These are phyloP conservation scores for Cladosporium sp. DNA, from an alignment of 2,329 filamentous ascomycete species.

Conservation along the genomic window DNA sequence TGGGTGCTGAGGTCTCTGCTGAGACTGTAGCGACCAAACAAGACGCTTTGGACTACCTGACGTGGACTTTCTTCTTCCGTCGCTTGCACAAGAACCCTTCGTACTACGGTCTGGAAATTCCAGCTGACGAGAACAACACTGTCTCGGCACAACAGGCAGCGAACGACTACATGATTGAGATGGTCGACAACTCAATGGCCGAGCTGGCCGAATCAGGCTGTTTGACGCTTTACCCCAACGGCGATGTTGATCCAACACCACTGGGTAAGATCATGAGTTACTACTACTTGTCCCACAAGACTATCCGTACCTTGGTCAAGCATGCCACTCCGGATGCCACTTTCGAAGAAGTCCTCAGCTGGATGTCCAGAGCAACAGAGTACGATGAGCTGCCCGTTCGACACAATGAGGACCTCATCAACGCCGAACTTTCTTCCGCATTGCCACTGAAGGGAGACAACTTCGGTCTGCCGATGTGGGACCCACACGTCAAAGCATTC, in stretches of 20 bases:
- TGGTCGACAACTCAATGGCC: conserved; percentile 82
- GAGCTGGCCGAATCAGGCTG: conserved; percentile 85
- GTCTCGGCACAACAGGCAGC: conserved; percentile 81
- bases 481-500: conserved; percentile 96
- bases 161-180: conserved; percentile 90
- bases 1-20: conserved; percentile 90
- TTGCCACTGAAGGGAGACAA: conserved; percentile 67
- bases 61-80: conserved; percentile 99
- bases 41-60: conserved; percentile 94
- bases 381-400: conserved; percentile 97
- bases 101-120: conserved; percentile 94
- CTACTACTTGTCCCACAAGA: conserved; percentile 94
- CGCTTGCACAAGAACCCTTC: conserved; percentile 96
- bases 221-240: conserved; percentile 78
- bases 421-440: conserved; percentile 81
- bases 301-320: conserved; percentile 78
- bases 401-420: conserved; percentile 98
- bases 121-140: conserved; percentile 86
- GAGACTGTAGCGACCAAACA: conserved; percentile 93
- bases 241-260: conserved; percentile 84
- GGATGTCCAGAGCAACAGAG: conserved; percentile 92
- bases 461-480: conserved; percentile 87
- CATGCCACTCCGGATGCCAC: conserved; percentile 73
- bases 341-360: conserved; percentile 80
- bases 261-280: conserved; percentile 99